A percentile compares a stretch with the other conserved stretches of the same genome.
phyloP scores from a whole-genome alignment of 202 grass and related monocot genomes.

The Schoenoplectus triqueter region DNA sequence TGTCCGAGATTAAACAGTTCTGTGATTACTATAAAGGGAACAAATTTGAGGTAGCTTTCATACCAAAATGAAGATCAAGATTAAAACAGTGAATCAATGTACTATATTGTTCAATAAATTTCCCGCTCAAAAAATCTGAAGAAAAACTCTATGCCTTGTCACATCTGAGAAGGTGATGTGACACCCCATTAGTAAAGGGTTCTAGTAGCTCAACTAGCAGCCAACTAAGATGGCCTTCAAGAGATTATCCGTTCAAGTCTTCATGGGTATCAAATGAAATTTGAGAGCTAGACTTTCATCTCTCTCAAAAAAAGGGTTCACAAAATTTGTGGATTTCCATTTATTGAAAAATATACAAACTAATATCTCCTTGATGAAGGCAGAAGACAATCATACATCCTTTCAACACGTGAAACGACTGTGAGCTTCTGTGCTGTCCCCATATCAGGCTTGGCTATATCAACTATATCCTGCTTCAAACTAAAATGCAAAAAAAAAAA shows the following conservation, averaged over 20 bases:
- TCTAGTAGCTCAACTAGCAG: too few species aligned
- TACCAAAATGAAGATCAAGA: neutral
- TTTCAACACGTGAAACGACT: slow-evolving; percentile 63
- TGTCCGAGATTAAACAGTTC: neutral
- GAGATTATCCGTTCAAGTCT: too few species aligned
- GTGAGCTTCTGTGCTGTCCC: slow-evolving; percentile 54
- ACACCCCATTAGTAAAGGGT: too few species aligned
- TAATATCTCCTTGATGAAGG: slow-evolving; percentile 56
- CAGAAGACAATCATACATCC: slow-evolving; percentile 83
- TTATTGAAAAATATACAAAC: slow-evolving; percentile 20
- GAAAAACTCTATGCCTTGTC: neutral
- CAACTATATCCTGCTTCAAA: slow-evolving; percentile 76
- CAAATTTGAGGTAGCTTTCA: slow-evolving; percentile 1
- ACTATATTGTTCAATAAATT: neutral
- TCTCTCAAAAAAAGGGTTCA: neutral
- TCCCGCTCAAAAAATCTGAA: neutral
- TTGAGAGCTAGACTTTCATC: too few species aligned
- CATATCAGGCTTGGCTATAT: slow-evolving; percentile 74
- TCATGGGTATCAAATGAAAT: too few species aligned
- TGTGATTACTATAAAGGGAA: neutral
- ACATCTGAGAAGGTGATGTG: too few species aligned
- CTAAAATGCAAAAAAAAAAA: slow-evolving; percentile 44
- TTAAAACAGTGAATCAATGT: neutral
- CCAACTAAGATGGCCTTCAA: too few species aligned
- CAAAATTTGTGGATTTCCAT: neutral